Evolutionary conservation across 2,329 filamentous ascomycete genomes (phyloP).

Genomic region (Xylariaceae sp.): DNA sequence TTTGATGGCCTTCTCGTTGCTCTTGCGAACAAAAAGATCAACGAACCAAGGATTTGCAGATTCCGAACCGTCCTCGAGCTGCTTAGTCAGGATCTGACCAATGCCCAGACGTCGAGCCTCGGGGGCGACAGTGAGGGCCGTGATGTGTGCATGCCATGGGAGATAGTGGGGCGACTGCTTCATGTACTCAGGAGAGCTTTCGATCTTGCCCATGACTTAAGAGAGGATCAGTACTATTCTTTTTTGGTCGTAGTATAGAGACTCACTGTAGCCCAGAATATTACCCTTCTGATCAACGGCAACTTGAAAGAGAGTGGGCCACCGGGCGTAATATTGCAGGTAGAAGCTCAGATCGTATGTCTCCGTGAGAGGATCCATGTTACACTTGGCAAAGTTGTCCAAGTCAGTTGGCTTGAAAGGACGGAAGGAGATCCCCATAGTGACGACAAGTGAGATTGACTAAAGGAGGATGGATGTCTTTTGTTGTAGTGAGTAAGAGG

Average conservation of each 20-base stretch:
- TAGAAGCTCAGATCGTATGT: conserved; percentile 97
- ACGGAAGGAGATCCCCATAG: conserved; percentile 74
- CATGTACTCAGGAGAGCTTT: conserved; percentile 74
- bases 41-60: conserved; percentile 89
- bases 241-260: conserved; percentile 1
- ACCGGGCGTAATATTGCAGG: conserved; percentile 90
- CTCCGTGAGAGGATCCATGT: conserved; percentile 94
- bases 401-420: conserved; percentile 82
- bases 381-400: conserved; percentile 87
- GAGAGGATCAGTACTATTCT: conserved; percentile 23
- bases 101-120: conserved; percentile 81
- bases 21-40: conserved; percentile 86
- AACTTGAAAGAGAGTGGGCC: conserved; percentile 91
- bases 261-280: conserved; percentile 88
- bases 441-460: too few species aligned
- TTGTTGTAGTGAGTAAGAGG: not conserved
- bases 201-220: conserved; percentile 92
- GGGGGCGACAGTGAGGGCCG: conserved; percentile 87
- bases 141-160: conserved; percentile 99
- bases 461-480: not conserved
- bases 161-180: conserved; percentile 81
- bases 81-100: conserved; percentile 75
- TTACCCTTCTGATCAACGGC: conserved; percentile 83
- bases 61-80: conserved; percentile 78
- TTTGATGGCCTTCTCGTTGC: conserved; percentile 80